Percentiles rank a stretch among this genome's conserved stretches.
Evolutionary conservation across 179 eudicot genomes (phyloP).

Genomic region (Spergularia azorica): DNA sequence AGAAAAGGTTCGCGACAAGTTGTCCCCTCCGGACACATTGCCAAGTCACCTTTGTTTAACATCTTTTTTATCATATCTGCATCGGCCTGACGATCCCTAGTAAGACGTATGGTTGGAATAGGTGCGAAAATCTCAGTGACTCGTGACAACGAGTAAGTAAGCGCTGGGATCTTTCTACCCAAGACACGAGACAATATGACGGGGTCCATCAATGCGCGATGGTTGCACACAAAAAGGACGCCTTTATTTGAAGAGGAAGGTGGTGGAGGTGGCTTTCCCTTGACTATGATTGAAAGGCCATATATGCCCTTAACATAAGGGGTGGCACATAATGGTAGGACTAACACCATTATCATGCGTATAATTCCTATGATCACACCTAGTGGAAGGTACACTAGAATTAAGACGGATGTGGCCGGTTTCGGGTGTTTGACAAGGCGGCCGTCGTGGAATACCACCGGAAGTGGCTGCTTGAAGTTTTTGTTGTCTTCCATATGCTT

Average conservation of each 20-base stretch:
- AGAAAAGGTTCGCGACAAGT: slow-evolving; percentile 82
- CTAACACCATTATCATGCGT: slow-evolving; percentile 41
- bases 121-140: slow-evolving; percentile 65
- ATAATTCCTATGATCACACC: slow-evolving; percentile 38
- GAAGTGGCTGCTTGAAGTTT: slow-evolving; percentile 5
- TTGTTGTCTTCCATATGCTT: slow-evolving; percentile 10
- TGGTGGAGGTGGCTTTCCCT: slow-evolving; percentile 34
- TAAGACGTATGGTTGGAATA: slow-evolving; percentile 66
- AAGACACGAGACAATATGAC: slow-evolving; percentile 67
- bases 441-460: slow-evolving; percentile 18
- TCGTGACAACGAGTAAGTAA: slow-evolving; percentile 69
- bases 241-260: slow-evolving; percentile 41
- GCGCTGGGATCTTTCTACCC: slow-evolving; percentile 60
- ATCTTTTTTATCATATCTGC: slow-evolving; percentile 47
- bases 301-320: slow-evolving; percentile 30
- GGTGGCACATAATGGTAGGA: slow-evolving; percentile 50
- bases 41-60: slow-evolving; percentile 53
- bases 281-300: slow-evolving; percentile 18
- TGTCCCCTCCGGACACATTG: slow-evolving; percentile 79
- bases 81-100: slow-evolving; percentile 60
- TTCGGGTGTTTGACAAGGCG: slow-evolving; percentile 11
- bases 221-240: slow-evolving; percentile 76
- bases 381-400: slow-evolving; percentile 12
- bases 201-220: slow-evolving; percentile 79
- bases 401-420: slow-evolving; percentile 1